Evolutionary conservation across 345 rosid genomes (phyloP).

Genomic region (Microcos paniculata): DNA sequence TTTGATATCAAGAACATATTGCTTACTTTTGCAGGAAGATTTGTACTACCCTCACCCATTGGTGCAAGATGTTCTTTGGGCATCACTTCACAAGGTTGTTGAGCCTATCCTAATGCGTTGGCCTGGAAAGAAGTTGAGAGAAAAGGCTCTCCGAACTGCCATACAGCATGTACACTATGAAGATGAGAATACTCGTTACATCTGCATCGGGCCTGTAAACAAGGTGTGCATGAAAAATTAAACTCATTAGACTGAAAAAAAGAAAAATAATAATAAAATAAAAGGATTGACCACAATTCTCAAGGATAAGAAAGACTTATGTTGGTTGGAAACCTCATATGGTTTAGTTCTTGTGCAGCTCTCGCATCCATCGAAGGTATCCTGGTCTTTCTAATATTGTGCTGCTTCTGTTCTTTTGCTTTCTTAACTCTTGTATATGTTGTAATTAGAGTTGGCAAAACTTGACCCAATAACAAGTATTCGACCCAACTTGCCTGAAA

Average conservation of each 20-base stretch:
- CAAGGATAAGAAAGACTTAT: not conserved
- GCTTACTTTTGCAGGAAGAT: constrained; percentile 69
- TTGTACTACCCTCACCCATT: constrained; percentile 90
- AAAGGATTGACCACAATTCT: not conserved
- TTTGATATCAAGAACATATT: constrained; percentile 20
- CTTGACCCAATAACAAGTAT: no score
- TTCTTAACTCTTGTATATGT: not conserved
- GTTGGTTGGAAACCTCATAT: not conserved
- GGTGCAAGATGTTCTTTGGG: constrained; percentile 89
- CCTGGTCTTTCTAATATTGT: not conserved
- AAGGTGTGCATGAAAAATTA: constrained; percentile 49
- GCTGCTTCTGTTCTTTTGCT: not conserved
- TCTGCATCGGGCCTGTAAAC: constrained; percentile 98
- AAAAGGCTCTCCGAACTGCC: constrained; percentile 60
- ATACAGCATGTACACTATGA: constrained; percentile 90
- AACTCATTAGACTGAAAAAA: constrained; percentile 14
- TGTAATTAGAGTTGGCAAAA: no score
- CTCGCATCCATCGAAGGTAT: not conserved
- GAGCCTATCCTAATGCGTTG: constrained; percentile 82
- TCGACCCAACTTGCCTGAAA: no score
- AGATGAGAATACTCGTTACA: constrained; percentile 86
- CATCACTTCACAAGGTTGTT: constrained; percentile 57
- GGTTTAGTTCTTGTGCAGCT: not conserved
- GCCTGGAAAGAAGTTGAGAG: constrained; percentile 94
- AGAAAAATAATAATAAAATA: not conserved